A percentile compares a stretch with the other conserved stretches of the same genome.
These are phyloP conservation scores for Eragrostis tef DNA, from an alignment of 202 grass and related monocot species.

Conservation along the genomic window DNA sequence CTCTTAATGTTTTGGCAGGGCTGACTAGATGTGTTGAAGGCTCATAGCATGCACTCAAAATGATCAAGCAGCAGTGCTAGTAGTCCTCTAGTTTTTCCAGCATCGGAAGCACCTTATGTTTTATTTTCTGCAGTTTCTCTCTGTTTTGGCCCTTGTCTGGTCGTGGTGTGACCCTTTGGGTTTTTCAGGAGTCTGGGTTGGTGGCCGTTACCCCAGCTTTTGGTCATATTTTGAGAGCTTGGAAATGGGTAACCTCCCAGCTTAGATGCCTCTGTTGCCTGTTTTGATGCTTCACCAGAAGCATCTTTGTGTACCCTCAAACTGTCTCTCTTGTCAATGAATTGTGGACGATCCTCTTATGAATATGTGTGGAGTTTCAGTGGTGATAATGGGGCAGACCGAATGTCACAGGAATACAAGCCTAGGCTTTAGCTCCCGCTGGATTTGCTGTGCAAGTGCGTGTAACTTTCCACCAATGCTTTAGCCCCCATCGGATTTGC, in stretches of 20 bases:
- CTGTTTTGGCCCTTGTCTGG: neutral
- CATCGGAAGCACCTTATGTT: neutral
- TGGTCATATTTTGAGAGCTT: conserved; percentile 18
- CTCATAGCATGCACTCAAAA: neutral
- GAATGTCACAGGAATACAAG: too few relatives aligned
- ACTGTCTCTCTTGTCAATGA: neutral
- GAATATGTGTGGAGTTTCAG: neutral
- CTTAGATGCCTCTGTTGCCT: neutral
- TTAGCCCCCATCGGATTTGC: too few relatives aligned
- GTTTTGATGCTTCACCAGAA: conserved; percentile 11
- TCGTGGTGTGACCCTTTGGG: neutral
- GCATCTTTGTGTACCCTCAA: conserved; percentile 28
- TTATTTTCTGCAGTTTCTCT: neutral
- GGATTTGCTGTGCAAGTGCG: too few relatives aligned
- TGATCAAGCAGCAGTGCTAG: neutral
- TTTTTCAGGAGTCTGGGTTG: conserved; percentile 15
- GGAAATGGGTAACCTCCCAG: neutral
- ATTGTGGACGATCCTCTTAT: neutral
- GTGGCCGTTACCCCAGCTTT: neutral
- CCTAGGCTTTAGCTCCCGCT: too few relatives aligned
- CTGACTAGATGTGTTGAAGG: conserved; percentile 28
- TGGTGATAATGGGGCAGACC: neutral
- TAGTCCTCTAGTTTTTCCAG: conserved; percentile 7
- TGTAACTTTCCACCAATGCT: too few relatives aligned
- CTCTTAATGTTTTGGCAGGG: conserved; percentile 26